phyloP scores from a whole-genome alignment of 2,329 filamentous ascomycete species.

The Xylariaceae sp. region DNA sequence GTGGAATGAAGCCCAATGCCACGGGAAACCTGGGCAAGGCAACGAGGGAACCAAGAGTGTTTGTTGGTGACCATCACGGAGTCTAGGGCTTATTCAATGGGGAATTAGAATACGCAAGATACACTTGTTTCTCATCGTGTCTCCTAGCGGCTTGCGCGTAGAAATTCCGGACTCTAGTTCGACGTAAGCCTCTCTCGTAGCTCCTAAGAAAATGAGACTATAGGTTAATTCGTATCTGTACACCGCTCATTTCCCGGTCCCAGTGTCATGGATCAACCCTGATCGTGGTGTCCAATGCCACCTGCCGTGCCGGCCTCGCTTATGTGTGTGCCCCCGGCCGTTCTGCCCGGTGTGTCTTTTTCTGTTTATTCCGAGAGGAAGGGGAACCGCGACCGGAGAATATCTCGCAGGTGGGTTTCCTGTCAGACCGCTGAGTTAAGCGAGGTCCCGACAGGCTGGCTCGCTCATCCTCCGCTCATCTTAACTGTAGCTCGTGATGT shows the following conservation, averaged over 20 bases:
- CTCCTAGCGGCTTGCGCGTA: neutral
- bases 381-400: neutral
- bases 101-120: neutral
- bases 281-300: neutral
- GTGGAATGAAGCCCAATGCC: neutral
- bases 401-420: neutral
- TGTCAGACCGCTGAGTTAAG: conserved; percentile 13
- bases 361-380: neutral
- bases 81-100: too few relatives aligned
- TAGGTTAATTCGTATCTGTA: conserved; percentile 2
- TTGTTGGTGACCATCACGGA: too few relatives aligned
- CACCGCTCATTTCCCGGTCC: conserved; percentile 23
- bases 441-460: conserved; percentile 23
- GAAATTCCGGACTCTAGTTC: neutral
- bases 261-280: conserved; percentile 16
- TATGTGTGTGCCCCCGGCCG: neutral
- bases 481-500: conserved; percentile 10
- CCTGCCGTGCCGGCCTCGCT: neutral
- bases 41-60: too few relatives aligned
- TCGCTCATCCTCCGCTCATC: conserved; percentile 12
- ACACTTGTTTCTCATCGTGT: neutral
- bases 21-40: neutral
- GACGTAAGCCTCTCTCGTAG: neutral
- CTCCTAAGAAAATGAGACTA: conserved; percentile 2
- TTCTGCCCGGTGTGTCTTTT: neutral